phyloP scores from a whole-genome alignment of 2,329 filamentous ascomycete species.

The Colletotrichum chlorophyti region DNA sequence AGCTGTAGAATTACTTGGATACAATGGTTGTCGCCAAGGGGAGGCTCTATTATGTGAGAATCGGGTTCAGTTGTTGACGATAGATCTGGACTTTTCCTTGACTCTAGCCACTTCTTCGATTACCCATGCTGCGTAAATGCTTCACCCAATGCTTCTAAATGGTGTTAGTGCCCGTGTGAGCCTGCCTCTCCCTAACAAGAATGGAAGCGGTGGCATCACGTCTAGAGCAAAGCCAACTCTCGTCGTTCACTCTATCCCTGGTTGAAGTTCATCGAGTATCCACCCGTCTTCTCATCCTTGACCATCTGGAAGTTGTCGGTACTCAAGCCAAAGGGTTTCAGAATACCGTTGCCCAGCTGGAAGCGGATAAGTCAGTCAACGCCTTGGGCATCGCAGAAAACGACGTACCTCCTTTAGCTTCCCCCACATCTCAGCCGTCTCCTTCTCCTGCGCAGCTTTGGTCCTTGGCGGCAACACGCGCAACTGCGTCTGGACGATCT shows the following conservation, averaged over 20 bases:
- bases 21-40: no score
- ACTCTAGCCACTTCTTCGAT: no score
- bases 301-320: conserved; percentile 96
- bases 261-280: conserved; percentile 92
- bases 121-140: no score
- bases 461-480: conserved; percentile 69
- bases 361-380: conserved; percentile 22
- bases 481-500: conserved; percentile 72
- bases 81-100: no score
- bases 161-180: no score
- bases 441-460: conserved; percentile 81
- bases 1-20: no score
- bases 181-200: no score
- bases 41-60: no score
- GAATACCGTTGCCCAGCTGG: conserved; percentile 83
- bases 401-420: conserved; percentile 80
- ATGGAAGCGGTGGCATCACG: not conserved
- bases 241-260: conserved; percentile 38
- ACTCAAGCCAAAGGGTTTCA: conserved; percentile 92
- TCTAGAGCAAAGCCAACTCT: not conserved
- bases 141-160: no score
- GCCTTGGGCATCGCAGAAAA: no score
- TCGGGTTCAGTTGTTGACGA: no score
- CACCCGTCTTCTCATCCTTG: conserved; percentile 87
- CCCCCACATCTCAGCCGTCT: conserved; percentile 97